phyloP scores from a whole-genome alignment of 768 basidiomycete genomes.

The Auriscalpium microsporum region DNA sequence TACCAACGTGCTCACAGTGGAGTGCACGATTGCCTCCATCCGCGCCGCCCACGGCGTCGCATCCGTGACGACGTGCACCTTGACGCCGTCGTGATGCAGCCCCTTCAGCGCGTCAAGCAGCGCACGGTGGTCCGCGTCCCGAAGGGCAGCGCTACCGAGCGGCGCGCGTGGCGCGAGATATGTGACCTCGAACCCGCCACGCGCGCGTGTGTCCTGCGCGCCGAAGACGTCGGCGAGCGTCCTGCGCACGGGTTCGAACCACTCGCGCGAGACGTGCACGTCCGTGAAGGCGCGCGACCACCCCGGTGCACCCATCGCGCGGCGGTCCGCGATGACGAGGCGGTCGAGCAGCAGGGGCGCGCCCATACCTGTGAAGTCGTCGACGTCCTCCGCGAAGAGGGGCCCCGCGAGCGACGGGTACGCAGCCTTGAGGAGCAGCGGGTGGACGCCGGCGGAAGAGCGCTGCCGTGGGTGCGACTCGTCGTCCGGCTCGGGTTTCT shows the following conservation, averaged over 20 bases:
- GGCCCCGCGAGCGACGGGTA: conserved; percentile 55
- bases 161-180: conserved; percentile 61
- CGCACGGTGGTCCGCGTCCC: conserved; percentile 45
- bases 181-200: conserved; percentile 44
- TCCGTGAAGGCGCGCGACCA: conserved; percentile 15
- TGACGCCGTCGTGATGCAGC: conserved; percentile 27
- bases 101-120: conserved; percentile 49
- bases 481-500: conserved; percentile 22
- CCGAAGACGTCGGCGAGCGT: conserved; percentile 38
- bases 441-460: conserved; percentile 23
- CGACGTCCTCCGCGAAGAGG: conserved; percentile 69
- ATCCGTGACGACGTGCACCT: conserved; percentile 8
- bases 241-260: conserved; percentile 35
- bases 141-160: conserved; percentile 37
- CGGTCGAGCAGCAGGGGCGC: conserved; percentile 71
- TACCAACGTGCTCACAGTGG: conserved; percentile 3
- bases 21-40: conserved; percentile 11
- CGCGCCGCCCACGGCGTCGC: conserved; percentile 8
- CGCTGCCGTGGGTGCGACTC: conserved; percentile 20
- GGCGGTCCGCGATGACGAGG: conserved; percentile 66
- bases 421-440: conserved; percentile 45
- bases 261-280: conserved; percentile 25
- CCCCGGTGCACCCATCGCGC: conserved; percentile 38
- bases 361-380: conserved; percentile 59
- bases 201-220: conserved; percentile 15